Evolutionary conservation across 1,139 yeast genomes (phyloP).

Genomic region (Candida sanyaensis): DNA sequence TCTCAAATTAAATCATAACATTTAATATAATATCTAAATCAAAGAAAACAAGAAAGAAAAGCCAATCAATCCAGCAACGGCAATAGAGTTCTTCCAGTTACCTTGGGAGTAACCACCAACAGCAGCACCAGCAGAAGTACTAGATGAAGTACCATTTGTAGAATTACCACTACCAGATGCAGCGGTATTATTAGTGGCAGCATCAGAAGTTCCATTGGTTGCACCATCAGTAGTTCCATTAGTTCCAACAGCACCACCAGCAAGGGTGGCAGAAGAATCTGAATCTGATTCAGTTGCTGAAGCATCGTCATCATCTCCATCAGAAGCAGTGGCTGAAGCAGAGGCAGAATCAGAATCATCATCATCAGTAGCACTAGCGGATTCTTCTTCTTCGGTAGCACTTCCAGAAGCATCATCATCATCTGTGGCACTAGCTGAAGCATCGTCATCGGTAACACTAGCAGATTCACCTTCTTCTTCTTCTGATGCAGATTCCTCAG

Average conservation of each 20-base stretch:
- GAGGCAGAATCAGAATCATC: constrained; percentile 1
- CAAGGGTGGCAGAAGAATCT: constrained; percentile 10
- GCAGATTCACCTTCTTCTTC: background rate
- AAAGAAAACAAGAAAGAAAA: constrained; percentile 37
- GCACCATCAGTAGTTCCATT: constrained; percentile 8
- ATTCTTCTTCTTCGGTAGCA: constrained; percentile 1
- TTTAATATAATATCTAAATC: constrained; percentile 19
- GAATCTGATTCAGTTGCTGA: constrained; percentile 5
- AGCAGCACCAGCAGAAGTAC: constrained; percentile 18
- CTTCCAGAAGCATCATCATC: constrained; percentile 4
- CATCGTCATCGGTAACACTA: constrained; percentile 2
- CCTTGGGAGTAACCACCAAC: constrained; percentile 17
- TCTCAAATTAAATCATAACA: background rate
- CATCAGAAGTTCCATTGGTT: constrained; percentile 5
- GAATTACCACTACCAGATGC: constrained; percentile 6
- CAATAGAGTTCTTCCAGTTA: constrained; percentile 44
- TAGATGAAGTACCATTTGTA: constrained; percentile 6
- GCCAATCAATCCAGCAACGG: constrained; percentile 41
- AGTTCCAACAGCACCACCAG: background rate
- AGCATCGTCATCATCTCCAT: constrained; percentile 1
- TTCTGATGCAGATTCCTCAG: constrained; percentile 2
- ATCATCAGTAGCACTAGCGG: background rate
- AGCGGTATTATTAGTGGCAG: constrained; percentile 9
- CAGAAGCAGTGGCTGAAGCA: background rate
- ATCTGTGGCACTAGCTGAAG: constrained; percentile 10